Conservation (phyloP, 2,329 filamentous ascomycete genomes). For the Fusarium begoniae region DNA sequence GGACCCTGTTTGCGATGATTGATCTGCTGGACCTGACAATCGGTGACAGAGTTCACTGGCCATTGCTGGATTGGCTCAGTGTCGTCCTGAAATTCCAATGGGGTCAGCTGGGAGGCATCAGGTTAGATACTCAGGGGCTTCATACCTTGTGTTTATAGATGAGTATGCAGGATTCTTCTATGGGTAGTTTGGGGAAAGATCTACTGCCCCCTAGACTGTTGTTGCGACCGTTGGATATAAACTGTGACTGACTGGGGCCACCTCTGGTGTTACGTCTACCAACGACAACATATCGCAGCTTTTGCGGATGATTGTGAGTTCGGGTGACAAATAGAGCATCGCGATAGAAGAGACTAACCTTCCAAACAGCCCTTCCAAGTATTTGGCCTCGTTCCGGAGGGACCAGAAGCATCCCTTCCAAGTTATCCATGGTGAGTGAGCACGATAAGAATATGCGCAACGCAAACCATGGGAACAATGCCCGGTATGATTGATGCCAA, state of each 20-base stretch:
- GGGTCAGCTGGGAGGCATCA: constrained; percentile 3
- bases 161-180: constrained; percentile 59
- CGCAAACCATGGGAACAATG: neutral
- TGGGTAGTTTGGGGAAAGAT: constrained; percentile 44
- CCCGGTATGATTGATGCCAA: neutral
- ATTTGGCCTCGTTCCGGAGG: constrained; percentile 62
- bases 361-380: constrained; percentile 61
- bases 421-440: constrained; percentile 47
- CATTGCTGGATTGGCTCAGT: constrained; percentile 63
- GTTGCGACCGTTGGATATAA: constrained; percentile 50
- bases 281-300: constrained; percentile 69
- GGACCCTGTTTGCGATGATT: constrained; percentile 70
- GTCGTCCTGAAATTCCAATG: constrained; percentile 54
- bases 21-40: constrained; percentile 67
- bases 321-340: neutral
- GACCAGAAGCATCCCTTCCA: constrained; percentile 59
- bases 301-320: constrained; percentile 33
- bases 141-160: constrained; percentile 67
- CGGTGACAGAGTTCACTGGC: constrained; percentile 60
- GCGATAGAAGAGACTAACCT: constrained; percentile 50
- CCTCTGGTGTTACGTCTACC: constrained; percentile 49
- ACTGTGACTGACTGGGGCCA: constrained; percentile 52
- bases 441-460: neutral
- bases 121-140: neutral
- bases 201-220: constrained; percentile 50